Base-by-base conservation (phyloP, 495 filamentous ascomycete genomes). In the Cercophora newfieldiana region DNA sequence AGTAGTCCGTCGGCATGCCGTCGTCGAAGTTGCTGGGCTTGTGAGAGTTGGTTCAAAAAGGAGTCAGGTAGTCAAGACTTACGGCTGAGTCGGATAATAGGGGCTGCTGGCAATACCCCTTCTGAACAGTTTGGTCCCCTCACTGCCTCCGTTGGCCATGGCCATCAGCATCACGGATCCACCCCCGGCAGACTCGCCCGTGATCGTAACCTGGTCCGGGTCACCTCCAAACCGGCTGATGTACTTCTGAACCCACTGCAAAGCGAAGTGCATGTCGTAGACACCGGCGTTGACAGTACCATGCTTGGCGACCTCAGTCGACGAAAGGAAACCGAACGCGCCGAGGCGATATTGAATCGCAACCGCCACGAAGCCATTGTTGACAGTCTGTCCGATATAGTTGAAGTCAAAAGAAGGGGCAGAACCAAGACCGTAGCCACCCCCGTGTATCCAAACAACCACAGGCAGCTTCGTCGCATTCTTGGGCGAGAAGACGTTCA, bases 211-310 rank as follows among this genome's bases (percentile, higher is more conserved):
- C 59, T 81, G 76, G 24, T 73, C 68, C 2, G 85, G 81, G 70
- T 93, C 87, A 14, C 91, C 91, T 3, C 90, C 89, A 68, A 94
- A 92, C 3, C 82, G 77, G 59, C 78, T 73, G 64, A 92, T 91
- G 68, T 92, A 78, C 61, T 85, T 79, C 64, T 90, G 84, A n/a
- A 92, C 83, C 91, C 91, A 93, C 63, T 91, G 74, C 19, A 93
- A 79, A 12, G 88, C 90, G 33, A 89, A 79, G 1, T 84, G 81
- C 72, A 92, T 90, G 70, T 93, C 91, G 26, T 82, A 75, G 4
- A 93, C 79, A 0, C 86, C 91, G 0, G 83, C 83, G 65, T 93
- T 94, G 25, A 85, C 80, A 5, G 76, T 81, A 3, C 88, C 89
- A 57, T 69, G 64, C 44, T 58, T 63, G 21, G 68, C 67, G 24